Evolutionary conservation across 129 eudicot species (phyloP).

Genomic region (Scalesia atractyloides): DNA sequence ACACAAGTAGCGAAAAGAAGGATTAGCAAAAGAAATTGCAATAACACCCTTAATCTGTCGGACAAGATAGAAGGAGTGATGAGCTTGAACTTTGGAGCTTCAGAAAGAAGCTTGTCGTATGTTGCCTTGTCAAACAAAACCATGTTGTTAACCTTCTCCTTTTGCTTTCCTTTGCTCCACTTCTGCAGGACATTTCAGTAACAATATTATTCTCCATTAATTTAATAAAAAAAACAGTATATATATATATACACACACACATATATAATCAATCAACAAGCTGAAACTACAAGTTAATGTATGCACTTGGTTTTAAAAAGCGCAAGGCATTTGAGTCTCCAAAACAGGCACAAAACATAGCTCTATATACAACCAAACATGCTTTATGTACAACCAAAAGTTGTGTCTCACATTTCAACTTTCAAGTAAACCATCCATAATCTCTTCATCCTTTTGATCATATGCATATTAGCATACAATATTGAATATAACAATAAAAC

Average conservation of each 20-base stretch:
- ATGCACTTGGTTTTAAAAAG: too few relatives aligned
- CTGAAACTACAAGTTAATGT: too few relatives aligned
- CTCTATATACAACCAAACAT: too few relatives aligned
- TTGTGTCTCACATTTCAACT: too few relatives aligned
- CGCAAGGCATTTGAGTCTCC: too few relatives aligned
- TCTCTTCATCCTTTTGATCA: too few relatives aligned
- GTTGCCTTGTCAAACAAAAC: constrained; percentile 50
- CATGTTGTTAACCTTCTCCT: constrained; percentile 23
- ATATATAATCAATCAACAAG: background rate
- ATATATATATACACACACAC: too few relatives aligned
- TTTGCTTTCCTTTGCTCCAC: constrained; percentile 22
- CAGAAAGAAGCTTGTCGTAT: constrained; percentile 87
- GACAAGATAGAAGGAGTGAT: constrained; percentile 87
- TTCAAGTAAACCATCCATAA: too few relatives aligned
- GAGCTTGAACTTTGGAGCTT: constrained; percentile 87
- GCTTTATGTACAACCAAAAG: too few relatives aligned
- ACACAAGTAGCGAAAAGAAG: background rate
- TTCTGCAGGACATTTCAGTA: background rate
- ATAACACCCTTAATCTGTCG: constrained; percentile 84
- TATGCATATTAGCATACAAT: background rate
- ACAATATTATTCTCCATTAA: background rate
- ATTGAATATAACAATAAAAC: background rate
- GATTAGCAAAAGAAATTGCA: background rate
- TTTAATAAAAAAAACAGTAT: background rate
- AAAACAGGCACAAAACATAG: too few relatives aligned